Conservation (phyloP, 1,284 basidiomycete genomes). For the Sphagnurus paluster region DNA sequence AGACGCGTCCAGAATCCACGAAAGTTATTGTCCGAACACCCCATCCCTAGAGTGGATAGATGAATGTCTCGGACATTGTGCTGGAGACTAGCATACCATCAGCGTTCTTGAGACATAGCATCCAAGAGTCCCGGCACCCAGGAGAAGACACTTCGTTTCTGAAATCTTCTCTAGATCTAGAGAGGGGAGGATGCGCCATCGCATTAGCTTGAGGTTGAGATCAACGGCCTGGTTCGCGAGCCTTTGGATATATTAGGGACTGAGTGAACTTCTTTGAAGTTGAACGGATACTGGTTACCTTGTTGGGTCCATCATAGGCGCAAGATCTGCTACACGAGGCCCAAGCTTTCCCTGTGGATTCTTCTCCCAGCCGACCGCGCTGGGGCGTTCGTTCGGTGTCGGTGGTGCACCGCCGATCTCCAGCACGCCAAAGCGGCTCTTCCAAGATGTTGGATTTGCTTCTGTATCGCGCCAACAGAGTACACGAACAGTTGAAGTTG, state of each 20-base stretch:
- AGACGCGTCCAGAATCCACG: slow-evolving; percentile 88
- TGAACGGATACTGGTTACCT: slow-evolving; percentile 41
- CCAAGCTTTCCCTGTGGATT: slow-evolving; percentile 79
- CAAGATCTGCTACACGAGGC: slow-evolving; percentile 88
- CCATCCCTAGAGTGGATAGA: slow-evolving; percentile 71
- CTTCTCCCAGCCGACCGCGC: slow-evolving; percentile 94
- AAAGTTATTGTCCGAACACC: slow-evolving; percentile 93
- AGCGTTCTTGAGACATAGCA: slow-evolving; percentile 92
- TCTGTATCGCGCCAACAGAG: slow-evolving; percentile 77
- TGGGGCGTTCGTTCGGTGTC: slow-evolving; percentile 39
- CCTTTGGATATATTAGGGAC: slow-evolving; percentile 35
- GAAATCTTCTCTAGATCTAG: slow-evolving; percentile 90
- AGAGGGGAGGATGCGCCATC: slow-evolving; percentile 92
- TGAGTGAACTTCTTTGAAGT: not conserved
- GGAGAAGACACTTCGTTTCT: slow-evolving; percentile 76
- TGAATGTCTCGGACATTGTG: not conserved
- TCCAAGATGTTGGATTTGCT: slow-evolving; percentile 48
- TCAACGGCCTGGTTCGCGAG: slow-evolving; percentile 96
- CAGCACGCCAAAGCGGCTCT: slow-evolving; percentile 61
- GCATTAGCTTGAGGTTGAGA: slow-evolving; percentile 96
- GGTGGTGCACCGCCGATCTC: slow-evolving; percentile 28
- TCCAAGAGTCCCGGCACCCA: slow-evolving; percentile 95
- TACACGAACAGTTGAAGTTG: slow-evolving; percentile 55
- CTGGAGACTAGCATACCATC: slow-evolving; percentile 57
- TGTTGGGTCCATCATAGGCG: slow-evolving; percentile 93